Conservation (phyloP, 139 green algal genomes). For the Haematococcus sp. region DNA sequence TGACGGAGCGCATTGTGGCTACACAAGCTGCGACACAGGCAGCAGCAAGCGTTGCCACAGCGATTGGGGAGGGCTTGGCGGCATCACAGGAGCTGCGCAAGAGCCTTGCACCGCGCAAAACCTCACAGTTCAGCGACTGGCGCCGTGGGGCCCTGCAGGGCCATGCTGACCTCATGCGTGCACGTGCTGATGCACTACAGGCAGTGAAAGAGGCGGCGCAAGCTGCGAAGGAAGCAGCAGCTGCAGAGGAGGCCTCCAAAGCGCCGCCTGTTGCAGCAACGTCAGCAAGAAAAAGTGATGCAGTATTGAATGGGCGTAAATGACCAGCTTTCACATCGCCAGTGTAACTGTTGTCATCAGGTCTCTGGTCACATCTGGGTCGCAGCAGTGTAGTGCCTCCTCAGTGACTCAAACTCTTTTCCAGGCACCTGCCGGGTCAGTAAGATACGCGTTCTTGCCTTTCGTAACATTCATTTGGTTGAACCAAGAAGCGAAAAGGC, state of each 20-base stretch:
- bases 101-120: conserved; percentile 8
- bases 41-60: background rate
- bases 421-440: too few species aligned
- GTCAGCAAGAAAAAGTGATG: too few species aligned
- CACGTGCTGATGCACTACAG: conserved; percentile 14
- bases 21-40: background rate
- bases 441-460: too few species aligned
- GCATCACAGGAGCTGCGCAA: conserved; percentile 7
- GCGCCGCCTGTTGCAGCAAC: background rate
- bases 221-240: background rate
- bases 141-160: background rate
- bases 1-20: conserved; percentile 18
- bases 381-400: too few species aligned
- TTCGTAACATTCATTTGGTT: too few species aligned
- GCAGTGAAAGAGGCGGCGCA: conserved; percentile 1
- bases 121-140: conserved; percentile 32
- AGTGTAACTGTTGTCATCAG: too few species aligned
- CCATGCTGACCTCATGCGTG: conserved; percentile 4
- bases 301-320: too few species aligned
- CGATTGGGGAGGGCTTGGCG: background rate
- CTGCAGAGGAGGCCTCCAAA: background rate
- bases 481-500: too few species aligned
- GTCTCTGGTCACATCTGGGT: too few species aligned
- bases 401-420: too few species aligned
- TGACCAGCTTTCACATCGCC: too few species aligned